These are phyloP conservation scores for Blastobotrys persicus DNA, from an alignment of 1,139 yeast species.

Conservation along the genomic window DNA sequence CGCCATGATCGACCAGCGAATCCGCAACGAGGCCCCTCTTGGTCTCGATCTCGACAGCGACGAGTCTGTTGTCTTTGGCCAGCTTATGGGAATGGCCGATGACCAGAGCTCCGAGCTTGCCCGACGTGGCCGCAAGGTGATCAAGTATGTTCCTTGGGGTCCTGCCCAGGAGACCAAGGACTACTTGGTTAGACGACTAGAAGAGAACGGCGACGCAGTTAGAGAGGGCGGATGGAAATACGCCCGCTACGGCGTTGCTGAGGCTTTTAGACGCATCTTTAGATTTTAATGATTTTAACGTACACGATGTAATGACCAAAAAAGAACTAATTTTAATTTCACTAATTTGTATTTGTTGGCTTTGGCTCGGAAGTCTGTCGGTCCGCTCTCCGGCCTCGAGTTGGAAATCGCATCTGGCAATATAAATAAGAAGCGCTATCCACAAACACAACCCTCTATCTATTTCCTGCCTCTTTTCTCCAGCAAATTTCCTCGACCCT, in stretches of 20 bases:
- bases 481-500: no score
- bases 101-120: constrained; percentile 76
- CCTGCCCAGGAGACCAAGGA: constrained; percentile 94
- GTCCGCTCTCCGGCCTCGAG: no score
- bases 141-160: constrained; percentile 98
- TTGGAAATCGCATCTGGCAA: no score
- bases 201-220: constrained; percentile 96
- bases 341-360: background rate
- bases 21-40: constrained; percentile 36
- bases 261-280: constrained; percentile 20
- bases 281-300: constrained; percentile 6
- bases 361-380: no score
- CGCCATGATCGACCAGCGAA: constrained; percentile 60
- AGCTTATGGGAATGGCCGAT: constrained; percentile 95
- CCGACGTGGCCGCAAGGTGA: constrained; percentile 62
- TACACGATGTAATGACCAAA: constrained; percentile 9
- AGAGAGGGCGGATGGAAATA: constrained; percentile 82
- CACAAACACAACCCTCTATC: no score
- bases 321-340: background rate
- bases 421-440: no score
- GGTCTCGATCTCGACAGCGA: constrained; percentile 27
- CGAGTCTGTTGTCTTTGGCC: constrained; percentile 73
- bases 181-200: constrained; percentile 83
- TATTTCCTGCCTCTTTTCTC: no score
- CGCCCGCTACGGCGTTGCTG: constrained; percentile 24